Conservation (phyloP, 495 filamentous ascomycete species). For the Neurospora discreta region DNA sequence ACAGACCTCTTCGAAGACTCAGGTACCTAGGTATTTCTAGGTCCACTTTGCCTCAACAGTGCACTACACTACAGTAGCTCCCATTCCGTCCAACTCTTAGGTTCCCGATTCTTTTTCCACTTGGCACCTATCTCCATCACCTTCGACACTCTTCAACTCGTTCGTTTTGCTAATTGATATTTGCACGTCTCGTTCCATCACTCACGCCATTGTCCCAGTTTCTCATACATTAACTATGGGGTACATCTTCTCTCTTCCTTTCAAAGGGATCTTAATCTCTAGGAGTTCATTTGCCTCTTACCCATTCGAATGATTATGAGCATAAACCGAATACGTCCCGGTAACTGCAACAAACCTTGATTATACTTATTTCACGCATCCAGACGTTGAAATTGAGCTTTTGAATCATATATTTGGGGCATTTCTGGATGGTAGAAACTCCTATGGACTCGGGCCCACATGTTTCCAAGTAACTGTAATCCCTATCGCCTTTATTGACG, state of each 20-base stretch:
- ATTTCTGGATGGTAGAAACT: not conserved
- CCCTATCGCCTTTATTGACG: not conserved
- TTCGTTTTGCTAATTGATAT: not conserved
- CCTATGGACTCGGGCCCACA: not conserved
- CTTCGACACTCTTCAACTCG: not conserved
- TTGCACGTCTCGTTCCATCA: not conserved
- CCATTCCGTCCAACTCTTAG: not conserved
- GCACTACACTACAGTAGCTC: too few species aligned
- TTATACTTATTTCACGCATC: not conserved
- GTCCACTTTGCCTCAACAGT: not conserved
- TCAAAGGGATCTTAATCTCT: not conserved
- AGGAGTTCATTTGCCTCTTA: not conserved
- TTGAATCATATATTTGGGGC: not conserved
- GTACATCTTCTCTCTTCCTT: not conserved
- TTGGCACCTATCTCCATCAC: not conserved
- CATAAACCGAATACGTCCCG: too few species aligned
- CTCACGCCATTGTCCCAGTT: not conserved
- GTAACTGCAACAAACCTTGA: not conserved
- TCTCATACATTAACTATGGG: not conserved
- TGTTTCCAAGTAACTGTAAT: not conserved
- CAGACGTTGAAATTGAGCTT: not conserved
- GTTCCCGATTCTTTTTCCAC: not conserved
- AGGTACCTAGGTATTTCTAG: too few species aligned
- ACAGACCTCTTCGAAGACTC: not conserved
- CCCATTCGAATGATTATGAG: not conserved